phyloP scores from a whole-genome alignment of 495 filamentous ascomycete species.

The Clohesyomyces aquaticus region DNA sequence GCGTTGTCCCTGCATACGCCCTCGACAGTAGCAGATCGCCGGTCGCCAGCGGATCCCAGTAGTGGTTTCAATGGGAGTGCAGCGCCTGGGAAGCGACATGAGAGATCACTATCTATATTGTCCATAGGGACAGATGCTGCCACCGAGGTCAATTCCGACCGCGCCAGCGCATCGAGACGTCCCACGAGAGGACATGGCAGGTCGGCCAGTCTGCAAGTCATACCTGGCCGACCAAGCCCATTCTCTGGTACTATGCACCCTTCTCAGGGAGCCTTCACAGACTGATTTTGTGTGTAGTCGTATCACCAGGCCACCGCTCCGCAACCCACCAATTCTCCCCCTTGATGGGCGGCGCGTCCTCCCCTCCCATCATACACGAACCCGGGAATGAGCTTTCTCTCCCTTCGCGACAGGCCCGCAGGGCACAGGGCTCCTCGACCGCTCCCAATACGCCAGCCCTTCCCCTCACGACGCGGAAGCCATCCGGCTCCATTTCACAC shows the following conservation, averaged over 20 bases:
- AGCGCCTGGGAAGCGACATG: constrained; percentile 56
- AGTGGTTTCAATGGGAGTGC: constrained; percentile 29
- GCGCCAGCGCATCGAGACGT: constrained; percentile 52
- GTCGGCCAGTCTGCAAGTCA: constrained; percentile 81
- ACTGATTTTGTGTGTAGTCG: constrained; percentile 13
- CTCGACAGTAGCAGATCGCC: constrained; percentile 39
- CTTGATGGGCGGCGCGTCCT: constrained; percentile 30
- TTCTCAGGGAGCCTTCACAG: not conserved
- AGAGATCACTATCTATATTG: constrained; percentile 90
- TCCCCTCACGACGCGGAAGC: constrained; percentile 43
- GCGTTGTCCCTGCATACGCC: constrained; percentile 63
- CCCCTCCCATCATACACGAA: constrained; percentile 31
- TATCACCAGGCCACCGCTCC: constrained; percentile 28
- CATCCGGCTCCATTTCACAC: constrained; percentile 53
- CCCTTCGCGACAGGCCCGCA: constrained; percentile 32
- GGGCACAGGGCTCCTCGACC: constrained; percentile 45
- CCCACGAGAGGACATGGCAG: constrained; percentile 70
- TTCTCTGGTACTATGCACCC: constrained; percentile 33
- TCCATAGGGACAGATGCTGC: constrained; percentile 76
- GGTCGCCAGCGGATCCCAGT: constrained; percentile 27
- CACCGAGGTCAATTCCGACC: constrained; percentile 48
- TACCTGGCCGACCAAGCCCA: constrained; percentile 51
- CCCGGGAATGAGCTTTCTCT: constrained; percentile 34
- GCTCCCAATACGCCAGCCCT: constrained; percentile 42
- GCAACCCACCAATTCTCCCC: constrained; percentile 39